Base-by-base conservation (phyloP, 441 rosid species). In the Hypseocharis bilobata region DNA sequence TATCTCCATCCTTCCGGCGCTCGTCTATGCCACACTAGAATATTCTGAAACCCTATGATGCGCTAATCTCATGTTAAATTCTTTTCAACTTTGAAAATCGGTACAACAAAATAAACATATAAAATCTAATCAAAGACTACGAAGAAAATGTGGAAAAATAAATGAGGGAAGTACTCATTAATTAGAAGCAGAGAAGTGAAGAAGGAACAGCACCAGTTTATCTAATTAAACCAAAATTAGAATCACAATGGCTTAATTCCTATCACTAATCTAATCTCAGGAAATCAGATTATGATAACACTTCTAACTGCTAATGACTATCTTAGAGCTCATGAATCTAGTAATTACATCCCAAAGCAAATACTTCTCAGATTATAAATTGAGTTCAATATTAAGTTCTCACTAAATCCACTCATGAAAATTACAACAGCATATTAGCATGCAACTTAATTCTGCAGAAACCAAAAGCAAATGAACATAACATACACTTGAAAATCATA, bases 1-100 rank as follows among this genome's bases (percentile, higher is more conserved):
- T 63, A 92, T 86, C 88, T 89, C 96, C 97, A 86, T 87, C 78
- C 77, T 62, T n/a, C 4, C 26, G 7, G 60, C n/a, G 25, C 22
- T 38, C 30, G 16, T 28, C 34, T 36, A 47, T 62, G 25, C 66
- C 4, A 3, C 17, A 0, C 52, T 0, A 45, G 17, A 14, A 30
- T 45, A 45, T 14, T 45, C 52, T 45, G 52, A 20, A 45, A 42
- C n/a, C n/a, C n/a, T n/a, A n/a, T n/a, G n/a, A n/a, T n/a, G n/a
- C n/a, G n/a, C n/a, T n/a, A n/a, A n/a, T n/a, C n/a, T 42, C 13
- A 30, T 67, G 40, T 14, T 17, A 2, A 25, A 14, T 2, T 13
- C 4, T 59, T 14, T 27, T 11, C 29, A 29, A 2, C 16, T 49
- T 16, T 30, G 36, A 30, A 30, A 0, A n/a, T n/a, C n/a, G n/a